These are phyloP conservation scores for Globisporangium viniferum DNA, from an alignment of 352 stramenopile species.

Conservation along the genomic window DNA sequence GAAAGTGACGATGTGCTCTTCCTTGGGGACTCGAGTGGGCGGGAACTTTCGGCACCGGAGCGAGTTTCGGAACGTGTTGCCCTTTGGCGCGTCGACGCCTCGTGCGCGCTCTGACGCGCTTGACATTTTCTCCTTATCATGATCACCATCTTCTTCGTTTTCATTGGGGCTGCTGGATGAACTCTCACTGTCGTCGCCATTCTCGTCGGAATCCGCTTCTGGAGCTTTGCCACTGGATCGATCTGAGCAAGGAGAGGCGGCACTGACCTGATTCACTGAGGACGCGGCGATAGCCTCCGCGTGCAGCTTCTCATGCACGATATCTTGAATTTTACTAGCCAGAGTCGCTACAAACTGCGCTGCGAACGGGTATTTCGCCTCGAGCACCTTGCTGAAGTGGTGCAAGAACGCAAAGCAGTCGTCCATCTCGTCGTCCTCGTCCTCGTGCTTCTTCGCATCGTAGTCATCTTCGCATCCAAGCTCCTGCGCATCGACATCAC, in stretches of 20 bases:
- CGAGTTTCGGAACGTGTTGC: constrained; percentile 34
- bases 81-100: constrained; percentile 1
- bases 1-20: constrained; percentile 27
- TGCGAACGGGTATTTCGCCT: constrained; percentile 12
- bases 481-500: neutral
- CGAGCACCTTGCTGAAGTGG: constrained; percentile 4
- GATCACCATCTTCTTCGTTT: neutral
- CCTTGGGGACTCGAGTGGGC: constrained; percentile 27
- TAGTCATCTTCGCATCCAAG: neutral
- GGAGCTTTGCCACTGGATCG: neutral
- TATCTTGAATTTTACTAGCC: constrained; percentile 6
- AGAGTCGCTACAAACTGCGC: constrained; percentile 23
- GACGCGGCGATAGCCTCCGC: constrained; percentile 10
- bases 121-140: neutral
- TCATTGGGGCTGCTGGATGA: constrained; percentile 1
- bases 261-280: neutral
- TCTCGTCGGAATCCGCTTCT: neutral
- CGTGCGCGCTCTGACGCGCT: neutral
- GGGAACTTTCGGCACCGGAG: constrained; percentile 38
- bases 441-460: neutral
- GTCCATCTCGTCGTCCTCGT: neutral
- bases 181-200: neutral
- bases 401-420: constrained; percentile 17
- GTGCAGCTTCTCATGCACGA: constrained; percentile 22
- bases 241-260: neutral